Evolutionary conservation across 306 rosid genomes (phyloP).

Genomic region (Albizia julibrissin): DNA sequence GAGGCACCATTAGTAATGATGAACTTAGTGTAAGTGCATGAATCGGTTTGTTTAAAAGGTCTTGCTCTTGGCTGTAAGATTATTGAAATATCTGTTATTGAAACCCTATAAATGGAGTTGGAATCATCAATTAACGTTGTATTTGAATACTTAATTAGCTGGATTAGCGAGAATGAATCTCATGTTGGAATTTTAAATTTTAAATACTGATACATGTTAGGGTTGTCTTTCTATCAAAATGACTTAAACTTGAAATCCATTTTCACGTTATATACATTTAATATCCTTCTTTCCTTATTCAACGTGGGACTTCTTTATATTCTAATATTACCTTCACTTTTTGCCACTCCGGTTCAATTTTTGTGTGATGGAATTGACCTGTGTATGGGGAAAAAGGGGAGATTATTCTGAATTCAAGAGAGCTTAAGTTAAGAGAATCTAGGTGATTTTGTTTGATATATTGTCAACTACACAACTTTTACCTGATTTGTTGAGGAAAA

Average conservation of each 20-base stretch:
- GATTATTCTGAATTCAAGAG: neutral
- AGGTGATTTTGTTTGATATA: neutral
- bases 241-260: no score
- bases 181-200: no score
- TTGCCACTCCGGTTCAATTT: neutral
- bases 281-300: no score
- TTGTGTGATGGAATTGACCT: slow-evolving; percentile 1
- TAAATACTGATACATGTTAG: no score
- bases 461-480: neutral
- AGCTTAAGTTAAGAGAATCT: neutral
- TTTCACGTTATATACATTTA: no score
- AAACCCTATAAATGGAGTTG: neutral
- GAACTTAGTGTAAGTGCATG: neutral
- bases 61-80: neutral
- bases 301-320: no score
- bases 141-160: neutral
- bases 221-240: no score
- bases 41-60: neutral
- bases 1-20: neutral
- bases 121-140: neutral
- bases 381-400: neutral
- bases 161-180: neutral
- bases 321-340: neutral
- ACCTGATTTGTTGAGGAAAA: slow-evolving; percentile 4
- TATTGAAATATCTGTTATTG: neutral